phyloP scores from a whole-genome alignment of 192 early-diverging fungal genomes.

The Rhizophagus clarus region DNA sequence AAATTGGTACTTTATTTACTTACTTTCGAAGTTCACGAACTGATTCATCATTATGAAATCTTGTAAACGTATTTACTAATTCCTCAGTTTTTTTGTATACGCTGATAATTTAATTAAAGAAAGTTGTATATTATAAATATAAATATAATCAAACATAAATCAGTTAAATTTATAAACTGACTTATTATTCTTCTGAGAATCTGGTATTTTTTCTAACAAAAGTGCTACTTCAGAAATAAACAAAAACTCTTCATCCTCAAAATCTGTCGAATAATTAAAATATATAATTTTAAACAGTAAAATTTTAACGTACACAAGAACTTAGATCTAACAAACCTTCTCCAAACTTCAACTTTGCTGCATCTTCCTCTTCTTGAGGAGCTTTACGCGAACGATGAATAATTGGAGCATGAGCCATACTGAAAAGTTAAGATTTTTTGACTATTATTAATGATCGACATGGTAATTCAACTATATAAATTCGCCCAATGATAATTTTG shows the following conservation, averaged over 20 bases:
- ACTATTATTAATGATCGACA: no score
- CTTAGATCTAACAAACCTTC: constrained; percentile 18
- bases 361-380: constrained; percentile 29
- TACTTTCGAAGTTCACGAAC: constrained; percentile 29
- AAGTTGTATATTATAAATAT: not conserved
- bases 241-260: constrained; percentile 22
- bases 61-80: constrained; percentile 21
- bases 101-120: not conserved
- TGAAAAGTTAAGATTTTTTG: not conserved
- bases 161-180: not conserved
- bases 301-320: no score
- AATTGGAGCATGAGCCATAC: constrained; percentile 2
- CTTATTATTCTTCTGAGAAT: constrained; percentile 11
- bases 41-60: constrained; percentile 31
- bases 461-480: no score
- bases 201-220: constrained; percentile 9
- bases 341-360: constrained; percentile 27
- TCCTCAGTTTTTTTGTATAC: constrained; percentile 22
- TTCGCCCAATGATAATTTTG: no score
- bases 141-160: not conserved
- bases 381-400: constrained; percentile 11
- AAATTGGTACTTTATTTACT: not conserved
- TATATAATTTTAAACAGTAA: no score
- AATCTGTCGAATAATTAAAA: not conserved
- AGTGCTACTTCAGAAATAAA: constrained; percentile 28